A percentile compares a stretch with the other conserved stretches of the same genome.
phyloP scores from a whole-genome alignment of 805 yeast species.

The Ogataea neopini region DNA sequence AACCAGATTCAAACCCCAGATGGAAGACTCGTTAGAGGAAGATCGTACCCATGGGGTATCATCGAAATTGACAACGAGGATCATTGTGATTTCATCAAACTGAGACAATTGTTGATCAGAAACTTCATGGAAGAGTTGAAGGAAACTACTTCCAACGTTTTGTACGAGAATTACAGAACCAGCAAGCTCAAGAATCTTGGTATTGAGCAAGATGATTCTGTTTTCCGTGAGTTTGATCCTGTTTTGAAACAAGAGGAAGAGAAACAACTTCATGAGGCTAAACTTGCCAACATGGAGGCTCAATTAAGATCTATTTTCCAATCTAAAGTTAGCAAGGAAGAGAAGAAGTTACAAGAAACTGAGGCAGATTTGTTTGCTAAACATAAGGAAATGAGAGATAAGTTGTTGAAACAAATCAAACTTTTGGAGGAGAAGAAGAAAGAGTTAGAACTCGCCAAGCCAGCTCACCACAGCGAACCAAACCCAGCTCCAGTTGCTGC shows the following conservation, averaged over 20 bases:
- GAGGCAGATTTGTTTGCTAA: conserved; percentile 94
- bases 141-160: conserved; percentile 71
- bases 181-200: conserved; percentile 80
- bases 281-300: conserved; percentile 88
- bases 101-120: conserved; percentile 86
- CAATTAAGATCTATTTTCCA: conserved; percentile 97
- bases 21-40: conserved; percentile 84
- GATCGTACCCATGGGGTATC: conserved; percentile 96
- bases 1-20: conserved; percentile 64
- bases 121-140: conserved; percentile 92
- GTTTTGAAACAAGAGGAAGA: conserved; percentile 91
- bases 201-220: conserved; percentile 86
- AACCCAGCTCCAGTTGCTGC: conserved; percentile 38
- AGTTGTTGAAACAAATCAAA: conserved; percentile 82
- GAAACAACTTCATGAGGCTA: conserved; percentile 88
- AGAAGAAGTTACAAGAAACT: conserved; percentile 92
- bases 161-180: conserved; percentile 89
- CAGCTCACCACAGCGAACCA: conserved; percentile 46
- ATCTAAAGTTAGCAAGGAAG: conserved; percentile 95
- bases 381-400: conserved; percentile 97
- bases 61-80: conserved; percentile 93
- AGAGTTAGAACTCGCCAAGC: conserved; percentile 64
- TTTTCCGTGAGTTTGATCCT: conserved; percentile 95
- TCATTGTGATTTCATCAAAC: conserved; percentile 87
- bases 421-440: conserved; percentile 88